A percentile compares a stretch with the other conserved stretches of the same genome.
These are phyloP conservation scores for Elsinoe batatas DNA, from an alignment of 2,329 filamentous ascomycete species.

Conservation along the genomic window DNA sequence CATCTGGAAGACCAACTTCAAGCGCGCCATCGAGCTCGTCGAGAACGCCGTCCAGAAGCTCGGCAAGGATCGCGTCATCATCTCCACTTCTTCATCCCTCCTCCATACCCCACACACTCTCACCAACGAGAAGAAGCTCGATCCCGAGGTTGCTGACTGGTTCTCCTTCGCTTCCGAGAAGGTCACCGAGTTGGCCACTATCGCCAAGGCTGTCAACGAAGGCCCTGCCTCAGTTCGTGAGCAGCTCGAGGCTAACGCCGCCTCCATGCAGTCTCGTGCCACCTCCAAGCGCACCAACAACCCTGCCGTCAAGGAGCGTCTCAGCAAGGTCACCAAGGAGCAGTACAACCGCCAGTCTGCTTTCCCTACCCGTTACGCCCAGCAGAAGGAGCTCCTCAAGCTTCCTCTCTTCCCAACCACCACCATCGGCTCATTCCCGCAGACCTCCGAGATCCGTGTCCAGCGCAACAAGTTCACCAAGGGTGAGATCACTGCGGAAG, in stretches of 20 bases:
- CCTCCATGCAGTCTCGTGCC: conserved; percentile 82
- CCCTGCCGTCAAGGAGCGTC: conserved; percentile 92
- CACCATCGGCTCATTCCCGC: conserved; percentile 98
- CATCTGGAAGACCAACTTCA: conserved; percentile 99
- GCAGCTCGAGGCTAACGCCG: conserved; percentile 92
- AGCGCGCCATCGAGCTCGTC: conserved; percentile 81
- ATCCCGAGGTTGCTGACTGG: conserved; percentile 88
- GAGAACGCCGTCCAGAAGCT: conserved; percentile 90
- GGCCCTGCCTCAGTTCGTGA: conserved; percentile 77
- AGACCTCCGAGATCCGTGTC: conserved; percentile 97
- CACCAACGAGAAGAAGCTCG: conserved; percentile 96
- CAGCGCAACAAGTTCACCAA: conserved; percentile 98
- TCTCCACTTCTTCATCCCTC: conserved; percentile 93
- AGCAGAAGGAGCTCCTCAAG: conserved; percentile 86
- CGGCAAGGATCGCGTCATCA: conserved; percentile 93
- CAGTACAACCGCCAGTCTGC: conserved; percentile 89
- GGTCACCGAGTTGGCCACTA: conserved; percentile 77
- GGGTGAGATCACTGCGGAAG: conserved; percentile 79
- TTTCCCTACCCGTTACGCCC: conserved; percentile 74
- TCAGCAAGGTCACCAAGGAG: conserved; percentile 71
- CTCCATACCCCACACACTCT: conserved; percentile 98
- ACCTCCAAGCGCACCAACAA: conserved; percentile 94
- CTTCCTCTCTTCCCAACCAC: conserved; percentile 97
- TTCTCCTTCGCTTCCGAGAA: conserved; percentile 98
- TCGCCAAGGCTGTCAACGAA: conserved; percentile 94